Percentiles rank a stretch among this genome's conserved stretches.
Evolutionary conservation across 257 asterid genomes (phyloP).

Genomic region (Solanum piurae): DNA sequence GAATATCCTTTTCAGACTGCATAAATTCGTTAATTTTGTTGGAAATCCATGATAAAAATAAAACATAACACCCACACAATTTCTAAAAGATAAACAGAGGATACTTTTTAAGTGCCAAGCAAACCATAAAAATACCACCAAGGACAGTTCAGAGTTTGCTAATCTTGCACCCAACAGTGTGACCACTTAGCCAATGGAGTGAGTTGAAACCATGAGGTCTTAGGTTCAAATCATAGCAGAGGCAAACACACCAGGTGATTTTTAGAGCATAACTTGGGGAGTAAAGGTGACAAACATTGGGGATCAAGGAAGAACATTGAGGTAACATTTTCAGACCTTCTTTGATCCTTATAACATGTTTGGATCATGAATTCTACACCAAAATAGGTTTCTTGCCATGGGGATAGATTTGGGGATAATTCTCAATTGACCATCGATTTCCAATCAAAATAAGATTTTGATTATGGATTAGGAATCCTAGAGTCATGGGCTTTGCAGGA

Average conservation of each 20-base stretch:
- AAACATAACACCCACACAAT: not conserved
- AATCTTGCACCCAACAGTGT: not conserved
- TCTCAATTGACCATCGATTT: not conserved
- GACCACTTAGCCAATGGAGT: not conserved
- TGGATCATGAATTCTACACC: not conserved
- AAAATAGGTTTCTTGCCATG: not conserved
- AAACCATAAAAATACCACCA: not conserved
- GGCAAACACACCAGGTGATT: not conserved
- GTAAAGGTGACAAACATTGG: not conserved
- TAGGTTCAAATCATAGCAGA: not conserved
- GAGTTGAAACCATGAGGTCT: not conserved
- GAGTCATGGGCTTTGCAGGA: not conserved
- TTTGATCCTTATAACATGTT: not conserved
- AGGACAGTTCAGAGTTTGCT: not conserved
- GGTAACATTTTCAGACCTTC: not conserved
- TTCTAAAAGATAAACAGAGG: not conserved
- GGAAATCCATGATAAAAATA: not conserved
- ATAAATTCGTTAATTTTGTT: not conserved
- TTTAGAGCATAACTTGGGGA: not conserved
- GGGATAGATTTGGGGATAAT: not conserved
- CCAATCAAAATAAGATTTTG: not conserved
- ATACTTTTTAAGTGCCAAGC: not conserved
- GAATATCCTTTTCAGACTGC: not conserved
- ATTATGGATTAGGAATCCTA: not conserved
- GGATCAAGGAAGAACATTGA: not conserved